Evolutionary conservation across 2,329 filamentous ascomycete species (phyloP).

Genomic region (Phoma sp.): DNA sequence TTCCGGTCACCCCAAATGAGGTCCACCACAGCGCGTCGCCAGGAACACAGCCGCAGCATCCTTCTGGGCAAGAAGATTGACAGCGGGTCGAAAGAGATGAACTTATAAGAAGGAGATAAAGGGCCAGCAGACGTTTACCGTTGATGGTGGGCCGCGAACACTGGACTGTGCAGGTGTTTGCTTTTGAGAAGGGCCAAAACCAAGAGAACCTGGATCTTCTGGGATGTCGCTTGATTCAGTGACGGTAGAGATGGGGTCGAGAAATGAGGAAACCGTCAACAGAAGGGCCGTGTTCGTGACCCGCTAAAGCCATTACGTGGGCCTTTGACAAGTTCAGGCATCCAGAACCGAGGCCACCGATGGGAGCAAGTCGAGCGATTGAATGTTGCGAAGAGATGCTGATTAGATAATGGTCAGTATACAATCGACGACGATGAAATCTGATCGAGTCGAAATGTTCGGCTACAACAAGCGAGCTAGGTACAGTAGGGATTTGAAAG

Average conservation of each 20-base stretch:
- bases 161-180: not conserved
- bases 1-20: not conserved
- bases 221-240: conserved; percentile 2
- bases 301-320: not conserved
- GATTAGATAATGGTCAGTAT: not conserved
- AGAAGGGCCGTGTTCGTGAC: not conserved
- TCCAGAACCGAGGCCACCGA: not conserved
- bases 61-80: not conserved
- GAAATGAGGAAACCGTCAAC: not conserved
- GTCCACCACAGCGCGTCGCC: not conserved
- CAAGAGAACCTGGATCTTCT: not conserved
- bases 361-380: not conserved
- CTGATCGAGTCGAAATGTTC: conserved; percentile 7
- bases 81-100: conserved; percentile 5
- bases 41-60: not conserved
- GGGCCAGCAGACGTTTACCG: no score
- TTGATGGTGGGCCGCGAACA: not conserved
- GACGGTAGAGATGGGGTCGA: not conserved
- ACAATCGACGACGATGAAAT: not conserved
- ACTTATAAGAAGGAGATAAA: not conserved
- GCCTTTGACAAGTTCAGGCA: not conserved
- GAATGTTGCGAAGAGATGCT: not conserved
- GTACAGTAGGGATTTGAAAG: not conserved
- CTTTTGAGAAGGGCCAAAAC: not conserved
- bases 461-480: not conserved